Base-by-base conservation (phyloP, 495 filamentous ascomycete species). In the Penicillium samsonianum region DNA sequence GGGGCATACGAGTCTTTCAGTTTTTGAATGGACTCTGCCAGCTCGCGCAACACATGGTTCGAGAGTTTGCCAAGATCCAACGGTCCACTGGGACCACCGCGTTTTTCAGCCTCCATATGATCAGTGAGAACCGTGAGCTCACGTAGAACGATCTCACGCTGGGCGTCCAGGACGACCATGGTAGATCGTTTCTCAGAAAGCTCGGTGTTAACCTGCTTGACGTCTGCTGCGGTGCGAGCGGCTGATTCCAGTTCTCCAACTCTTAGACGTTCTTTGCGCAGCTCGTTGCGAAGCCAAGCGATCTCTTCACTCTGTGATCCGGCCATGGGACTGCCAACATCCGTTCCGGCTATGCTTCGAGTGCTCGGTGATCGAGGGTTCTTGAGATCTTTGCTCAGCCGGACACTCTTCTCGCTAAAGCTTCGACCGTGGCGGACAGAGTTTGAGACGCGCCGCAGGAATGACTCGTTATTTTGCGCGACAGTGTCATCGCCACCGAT, bases 121-220 rank as follows among this genome's bases (percentile, higher is more conserved):
- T 94, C 90, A 6, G 92, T 90, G 59, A 98, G 82, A 12, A 92
- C 86, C 57, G 92, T 89, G 22, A 99, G 80, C 67, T 99, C 92
- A 20, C 90, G 87, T 54, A 99, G 84, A 65, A 96, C 91, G 62
- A 97, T 91, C 71, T 99, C 95, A 25, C 92, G 88, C 73, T 96
- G 90, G 1, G 92, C 91, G 70, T 98, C 93, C 20, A 99, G 79
- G 11, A 92, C 89, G n/a, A 94, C 92, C 65, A 99, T 91, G 2
- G 93, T 98, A 59, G 92, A 96, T 44, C 94, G 84, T 77, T 98
- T 98, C 73, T 98, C 92, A 33, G 88, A 81, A 12, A 99, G 77
- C 64, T 92, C 92, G 41, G 86, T 90, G 65, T 92, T 92, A 28
- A 94, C 82, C 55, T 85, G 87, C 67, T 91, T 90, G 33, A 96